Base-by-base conservation (phyloP, 2,329 filamentous ascomycete species). In the Exophiala bonariae region DNA sequence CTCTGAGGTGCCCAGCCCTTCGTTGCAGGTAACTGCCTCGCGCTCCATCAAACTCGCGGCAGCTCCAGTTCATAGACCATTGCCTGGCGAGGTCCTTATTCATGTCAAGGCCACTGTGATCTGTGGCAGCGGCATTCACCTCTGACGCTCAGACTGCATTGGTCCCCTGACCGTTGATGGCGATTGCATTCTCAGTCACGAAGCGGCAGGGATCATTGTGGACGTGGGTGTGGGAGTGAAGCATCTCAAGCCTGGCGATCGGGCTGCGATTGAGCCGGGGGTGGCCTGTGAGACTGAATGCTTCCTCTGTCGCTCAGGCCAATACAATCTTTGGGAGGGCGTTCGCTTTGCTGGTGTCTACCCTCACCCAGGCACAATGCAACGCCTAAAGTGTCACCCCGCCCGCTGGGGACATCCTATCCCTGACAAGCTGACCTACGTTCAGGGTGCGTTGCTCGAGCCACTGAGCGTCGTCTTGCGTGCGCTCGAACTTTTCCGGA, bases 391-490 rank as follows among this genome's bases (percentile, higher is more conserved):
- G 58, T 70, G 76, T 16, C 82, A 85, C 54, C 77, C 80, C 0
- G 81, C 81, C 3, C 78, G 75, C 59, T 84, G 77, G 74, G 64
- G 80, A 30, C 77, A 82, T 65, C 69, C 69, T 47, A 63, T 85
- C 2, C 81, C 82, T 1, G 73, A 78, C 39, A 75, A 70, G 38
- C 65, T 85, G 41, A 75, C 71, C 8, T 85, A 74, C 59, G 71
- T 73, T 11, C 76, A 85, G 57, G 82, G 77, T 5, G 81, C 83
- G 10, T 73, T 86, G 2, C 75, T 86, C 16, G 82, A 85, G 55
- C 83, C 83, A 2, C 69, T 85, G 5, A 80, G 77, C 14, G 82
- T 86, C 5, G 80, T 80, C 3, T 71, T 85, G 56, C 78, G 82
- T 49, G 83, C 76, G n/a, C 74, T 85, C 48, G 71, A 71, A 1